Evolutionary conservation across 2,329 filamentous ascomycete genomes (phyloP), one percentile per base, ranked within the genome.

Genomic region (Phyllosticta citribraziliensis): DNA sequence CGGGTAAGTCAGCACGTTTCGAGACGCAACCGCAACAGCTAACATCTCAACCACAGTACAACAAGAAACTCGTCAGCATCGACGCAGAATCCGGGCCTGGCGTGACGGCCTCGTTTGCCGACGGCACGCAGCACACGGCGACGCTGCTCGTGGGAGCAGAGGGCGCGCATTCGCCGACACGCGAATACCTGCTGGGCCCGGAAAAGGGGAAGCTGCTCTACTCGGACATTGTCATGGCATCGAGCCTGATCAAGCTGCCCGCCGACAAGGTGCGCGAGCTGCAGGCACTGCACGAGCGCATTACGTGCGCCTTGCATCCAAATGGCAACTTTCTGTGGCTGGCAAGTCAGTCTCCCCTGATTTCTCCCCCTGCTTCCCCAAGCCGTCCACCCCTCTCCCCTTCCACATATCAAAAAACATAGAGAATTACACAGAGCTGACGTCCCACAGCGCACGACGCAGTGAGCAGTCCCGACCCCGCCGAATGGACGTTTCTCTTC

Each of bases 401-500:
- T 51, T n/a, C 25, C 14, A 2, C 9, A 10, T 5, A 35, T 6
- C 17, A 24, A 24, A 2, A 25, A 54, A 19, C 3, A 20, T 20
- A 24, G 3, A 22, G 25, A 54, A 3, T 22, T 14, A 20, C 52
- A 25, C 47, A 54, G 2, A 54, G 40, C 50, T 59, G 27, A 47
- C 14, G 4, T 9, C 24, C 10, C 6, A 20, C 52, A 62, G 60
- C 57, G 0, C 60, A 62, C 60, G 52, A 62, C 5, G 67, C 72
- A 2, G 69, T 74, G 53, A 63, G 69, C 14, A 67, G 51, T n/a
- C n/a, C 72, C 19, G 65, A 72, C 10, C 77, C 76, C 1, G 74
- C 75, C 22, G 69, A 67, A 5, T 78, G 76, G 77, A 72, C 71
- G 3, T 79, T 79, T 64, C 76, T 76, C 67, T 79, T 76, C 68